Evolutionary conservation across 1,139 yeast species (phyloP).

Genomic region (Taphrina pruni): DNA sequence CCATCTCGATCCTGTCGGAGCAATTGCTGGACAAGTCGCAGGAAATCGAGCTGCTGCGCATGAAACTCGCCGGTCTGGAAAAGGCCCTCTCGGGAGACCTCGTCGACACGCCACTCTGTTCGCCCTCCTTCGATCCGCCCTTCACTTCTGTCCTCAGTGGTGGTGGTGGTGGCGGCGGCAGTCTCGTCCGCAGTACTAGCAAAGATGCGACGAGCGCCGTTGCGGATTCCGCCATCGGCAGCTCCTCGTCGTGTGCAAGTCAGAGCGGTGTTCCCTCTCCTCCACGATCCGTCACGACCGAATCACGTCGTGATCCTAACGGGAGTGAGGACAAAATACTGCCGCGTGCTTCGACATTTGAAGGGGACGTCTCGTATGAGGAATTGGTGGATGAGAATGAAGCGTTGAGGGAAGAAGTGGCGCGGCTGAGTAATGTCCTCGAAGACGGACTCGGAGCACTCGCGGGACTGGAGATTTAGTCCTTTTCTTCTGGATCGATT

Average conservation of each 20-base stretch:
- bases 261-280: background rate
- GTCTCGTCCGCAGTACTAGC: no score
- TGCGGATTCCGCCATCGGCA: slow-evolving; percentile 1
- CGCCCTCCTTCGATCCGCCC: slow-evolving; percentile 5
- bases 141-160: background rate
- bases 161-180: background rate
- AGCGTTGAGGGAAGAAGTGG: slow-evolving; percentile 25
- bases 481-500: no score
- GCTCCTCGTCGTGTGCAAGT: background rate
- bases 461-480: slow-evolving; percentile 20
- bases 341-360: background rate
- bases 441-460: slow-evolving; percentile 38
- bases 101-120: background rate
- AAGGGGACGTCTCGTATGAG: slow-evolving; percentile 21
- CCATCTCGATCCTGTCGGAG: slow-evolving; percentile 31
- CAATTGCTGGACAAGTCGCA: slow-evolving; percentile 25
- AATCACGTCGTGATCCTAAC: background rate
- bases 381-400: slow-evolving; percentile 27
- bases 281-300: slow-evolving; percentile 2
- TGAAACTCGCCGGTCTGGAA: slow-evolving; percentile 23
- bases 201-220: no score
- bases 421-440: slow-evolving; percentile 28
- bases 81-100: slow-evolving; percentile 6
- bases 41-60: slow-evolving; percentile 33
- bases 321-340: no score